These are phyloP conservation scores for Vigna radiata DNA, from an alignment of 306 rosid genomes.

Conservation along the genomic window DNA sequence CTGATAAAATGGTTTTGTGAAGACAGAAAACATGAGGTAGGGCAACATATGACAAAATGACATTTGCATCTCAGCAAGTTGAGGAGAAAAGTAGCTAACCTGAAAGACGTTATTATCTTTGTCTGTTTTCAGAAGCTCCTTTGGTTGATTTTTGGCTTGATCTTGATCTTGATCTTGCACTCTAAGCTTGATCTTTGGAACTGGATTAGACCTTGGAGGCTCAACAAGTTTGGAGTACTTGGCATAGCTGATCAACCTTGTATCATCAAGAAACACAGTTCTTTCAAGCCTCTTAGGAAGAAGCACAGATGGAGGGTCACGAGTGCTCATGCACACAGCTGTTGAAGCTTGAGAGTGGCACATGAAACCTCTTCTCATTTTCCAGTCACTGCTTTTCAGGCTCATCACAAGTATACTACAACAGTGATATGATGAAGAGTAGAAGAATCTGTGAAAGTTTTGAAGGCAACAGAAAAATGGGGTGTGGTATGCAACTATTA, in stretches of 20 bases:
- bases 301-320: constrained; percentile 58
- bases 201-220: constrained; percentile 42
- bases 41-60: not conserved
- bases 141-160: constrained; percentile 38
- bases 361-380: constrained; percentile 70
- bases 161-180: constrained; percentile 37
- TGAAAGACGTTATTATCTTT: constrained; percentile 59
- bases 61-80: constrained; percentile 16
- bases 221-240: constrained; percentile 73
- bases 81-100: constrained; percentile 50
- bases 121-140: constrained; percentile 52
- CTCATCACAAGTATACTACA: constrained; percentile 43
- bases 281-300: constrained; percentile 54
- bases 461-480: not conserved
- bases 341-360: constrained; percentile 83
- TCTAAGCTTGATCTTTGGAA: constrained; percentile 39
- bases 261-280: constrained; percentile 45
- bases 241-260: constrained; percentile 51
- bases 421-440: constrained; percentile 15
- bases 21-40: not conserved
- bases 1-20: not conserved
- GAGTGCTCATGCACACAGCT: constrained; percentile 70
- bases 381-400: constrained; percentile 48
- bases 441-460: not conserved
- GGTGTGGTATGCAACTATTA: constrained; percentile 11